Evolutionary conservation across 352 stramenopile genomes (phyloP), one percentile per base, ranked within the genome.

Genomic region (Phytophthora sojae): DNA sequence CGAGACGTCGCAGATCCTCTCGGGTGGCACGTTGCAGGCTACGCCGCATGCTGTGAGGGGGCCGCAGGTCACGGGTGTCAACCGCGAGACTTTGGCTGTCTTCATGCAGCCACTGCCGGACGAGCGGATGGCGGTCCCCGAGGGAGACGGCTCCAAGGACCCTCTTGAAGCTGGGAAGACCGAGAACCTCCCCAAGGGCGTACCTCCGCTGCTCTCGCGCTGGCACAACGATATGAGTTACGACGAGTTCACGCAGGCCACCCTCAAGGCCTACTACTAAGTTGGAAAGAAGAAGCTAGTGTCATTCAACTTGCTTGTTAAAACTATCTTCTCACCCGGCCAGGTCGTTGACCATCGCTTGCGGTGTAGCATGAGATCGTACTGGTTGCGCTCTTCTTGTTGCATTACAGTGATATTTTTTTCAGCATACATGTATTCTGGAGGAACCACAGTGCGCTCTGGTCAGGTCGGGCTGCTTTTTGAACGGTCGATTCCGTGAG

Each of bases 1-100:
- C 35, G 96, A 99, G 85, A 96, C 97, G 17, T 89, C 94, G 15
- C 96, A 99, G 79, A 96, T 99, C 62, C 91, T 99, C 47, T 98
- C 92, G 47, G 95, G 94, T 54, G 97, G 96, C 17, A 82, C 86
- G 25, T 77, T 99, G 12, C 89, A 97, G 69, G 96, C 93, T 9
- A 98, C 94, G 51, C 93, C 93, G 14, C 94, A 98, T 60, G 92
- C 93, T 37, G 97, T 99, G 25, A 77, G 93, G 59, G 85, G 85
- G 0, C 82, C 94, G 62, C 77, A 93, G 57, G 75, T 93, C 44
- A 79, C 86, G n/a, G 78, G 77, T 21, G 79, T 95, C 37, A 93
- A 91, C 67, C 89, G 97, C 62, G 94, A 98, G 71, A 98, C 97
- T 19, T 92, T 99, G 61, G 97, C 97, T 23, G 95, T 99, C 25